Evolutionary conservation across 768 basidiomycete species (phyloP).

Genomic region (Mycena belliarum): DNA sequence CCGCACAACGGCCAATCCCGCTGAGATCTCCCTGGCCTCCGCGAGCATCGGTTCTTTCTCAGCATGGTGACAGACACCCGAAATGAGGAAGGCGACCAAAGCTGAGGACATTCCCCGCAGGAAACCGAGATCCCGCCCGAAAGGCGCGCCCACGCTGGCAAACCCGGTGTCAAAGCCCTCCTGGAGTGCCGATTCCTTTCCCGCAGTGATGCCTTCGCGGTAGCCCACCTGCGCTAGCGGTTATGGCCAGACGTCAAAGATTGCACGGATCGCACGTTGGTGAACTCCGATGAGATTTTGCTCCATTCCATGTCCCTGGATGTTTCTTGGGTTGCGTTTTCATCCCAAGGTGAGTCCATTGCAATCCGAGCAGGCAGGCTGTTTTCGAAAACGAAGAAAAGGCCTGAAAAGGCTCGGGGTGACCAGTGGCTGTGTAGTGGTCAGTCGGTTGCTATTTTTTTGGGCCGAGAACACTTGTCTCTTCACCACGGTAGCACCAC

Average conservation of each 20-base stretch:
- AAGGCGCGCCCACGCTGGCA: conserved; percentile 64
- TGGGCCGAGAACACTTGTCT: too few species aligned
- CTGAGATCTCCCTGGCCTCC: conserved; percentile 55
- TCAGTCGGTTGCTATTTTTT: too few species aligned
- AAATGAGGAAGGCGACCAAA: conserved; percentile 56
- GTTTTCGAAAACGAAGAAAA: background rate
- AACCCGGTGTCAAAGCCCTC: conserved; percentile 90
- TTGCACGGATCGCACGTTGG: conserved; percentile 48
- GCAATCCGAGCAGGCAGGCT: too few species aligned
- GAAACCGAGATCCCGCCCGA: conserved; percentile 76
- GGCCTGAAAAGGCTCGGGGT: background rate
- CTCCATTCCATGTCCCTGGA: conserved; percentile 62
- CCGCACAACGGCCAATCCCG: conserved; percentile 57
- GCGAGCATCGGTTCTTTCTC: conserved; percentile 30
- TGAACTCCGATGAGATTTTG: conserved; percentile 68
- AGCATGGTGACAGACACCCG: conserved; percentile 17
- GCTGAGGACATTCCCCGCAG: conserved; percentile 74
- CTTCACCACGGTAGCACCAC: too few species aligned
- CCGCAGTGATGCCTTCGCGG: conserved; percentile 93
- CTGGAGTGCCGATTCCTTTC: conserved; percentile 86
- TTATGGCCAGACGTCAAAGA: background rate
- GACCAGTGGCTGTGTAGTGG: background rate
- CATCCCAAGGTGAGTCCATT: conserved; percentile 56
- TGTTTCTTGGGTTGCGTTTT: conserved; percentile 36
- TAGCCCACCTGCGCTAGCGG: conserved; percentile 71